Evolutionary conservation across 1,284 basidiomycete genomes (phyloP).

Genomic region (Sphaerobolus stellatus): DNA sequence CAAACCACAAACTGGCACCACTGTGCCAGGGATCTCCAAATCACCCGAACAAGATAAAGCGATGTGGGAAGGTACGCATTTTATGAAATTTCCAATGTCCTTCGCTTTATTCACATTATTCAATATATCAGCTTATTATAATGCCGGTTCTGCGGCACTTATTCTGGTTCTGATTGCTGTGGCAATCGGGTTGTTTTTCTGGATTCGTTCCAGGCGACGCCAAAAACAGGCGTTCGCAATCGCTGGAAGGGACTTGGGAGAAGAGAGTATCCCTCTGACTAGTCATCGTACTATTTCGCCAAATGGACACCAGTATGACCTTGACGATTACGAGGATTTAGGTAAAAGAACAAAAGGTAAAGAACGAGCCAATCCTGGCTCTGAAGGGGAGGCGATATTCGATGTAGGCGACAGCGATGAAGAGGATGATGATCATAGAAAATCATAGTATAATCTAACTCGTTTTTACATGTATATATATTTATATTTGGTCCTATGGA

Average conservation of each 20-base stretch:
- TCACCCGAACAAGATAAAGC: conserved; percentile 73
- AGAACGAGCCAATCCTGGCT: conserved; percentile 33
- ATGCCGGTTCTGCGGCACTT: conserved; percentile 84
- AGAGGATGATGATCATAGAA: conserved; percentile 29
- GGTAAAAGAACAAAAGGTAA: conserved; percentile 41
- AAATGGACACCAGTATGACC: conserved; percentile 33
- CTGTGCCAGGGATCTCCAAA: conserved; percentile 42
- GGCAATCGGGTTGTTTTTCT: conserved; percentile 71
- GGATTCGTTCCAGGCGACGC: conserved; percentile 63
- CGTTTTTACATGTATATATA: neutral
- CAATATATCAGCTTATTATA: conserved; percentile 73
- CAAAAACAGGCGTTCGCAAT: conserved; percentile 36
- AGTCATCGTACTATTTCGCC: conserved; percentile 27
- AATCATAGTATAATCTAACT: neutral
- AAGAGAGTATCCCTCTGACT: conserved; percentile 57
- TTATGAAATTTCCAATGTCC: no score
- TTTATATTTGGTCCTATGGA: neutral
- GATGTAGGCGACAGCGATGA: conserved; percentile 48
- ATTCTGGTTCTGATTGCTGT: conserved; percentile 75
- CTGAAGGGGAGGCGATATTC: conserved; percentile 39
- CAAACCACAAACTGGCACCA: conserved; percentile 37
- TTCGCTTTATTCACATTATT: conserved; percentile 5
- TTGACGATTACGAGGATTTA: conserved; percentile 30
- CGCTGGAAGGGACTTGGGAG: conserved; percentile 25
- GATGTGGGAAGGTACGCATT: conserved; percentile 76